These are phyloP conservation scores for Fusarium sp. DNA, from an alignment of 2,329 filamentous ascomycete genomes.

Conservation along the genomic window DNA sequence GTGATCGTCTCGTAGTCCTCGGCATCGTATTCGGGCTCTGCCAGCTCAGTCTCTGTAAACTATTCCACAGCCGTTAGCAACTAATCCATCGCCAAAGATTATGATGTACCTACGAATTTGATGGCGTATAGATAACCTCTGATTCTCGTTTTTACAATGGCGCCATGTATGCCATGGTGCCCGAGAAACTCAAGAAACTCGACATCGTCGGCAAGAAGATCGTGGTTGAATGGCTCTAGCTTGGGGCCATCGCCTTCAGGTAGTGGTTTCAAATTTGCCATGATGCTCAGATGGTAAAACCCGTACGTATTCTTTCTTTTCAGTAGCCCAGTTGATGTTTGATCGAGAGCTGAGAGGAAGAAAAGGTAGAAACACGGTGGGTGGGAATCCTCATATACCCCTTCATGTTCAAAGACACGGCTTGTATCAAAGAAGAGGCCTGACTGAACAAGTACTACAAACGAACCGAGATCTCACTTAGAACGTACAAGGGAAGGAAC, in stretches of 20 bases:
- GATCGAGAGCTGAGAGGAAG: neutral
- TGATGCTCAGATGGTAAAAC: neutral
- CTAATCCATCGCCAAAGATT: neutral
- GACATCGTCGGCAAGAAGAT: conserved; percentile 25
- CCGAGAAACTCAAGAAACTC: conserved; percentile 2
- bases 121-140: neutral
- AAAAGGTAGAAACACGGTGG: neutral
- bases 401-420: neutral
- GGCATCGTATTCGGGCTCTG: neutral
- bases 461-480: neutral
- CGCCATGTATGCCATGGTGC: neutral
- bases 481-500: neutral
- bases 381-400: neutral
- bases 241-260: conserved; percentile 5
- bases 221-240: conserved; percentile 5
- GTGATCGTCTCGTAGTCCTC: neutral
- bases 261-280: conserved; percentile 8
- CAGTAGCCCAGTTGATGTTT: neutral
- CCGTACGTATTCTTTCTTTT: neutral
- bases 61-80: neutral
- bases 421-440: neutral
- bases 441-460: neutral
- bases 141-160: neutral
- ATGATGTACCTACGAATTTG: neutral
- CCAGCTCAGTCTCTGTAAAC: neutral